These are phyloP conservation scores for Bathelium albidoporum DNA, from an alignment of 495 filamentous ascomycete genomes.

Conservation along the genomic window DNA sequence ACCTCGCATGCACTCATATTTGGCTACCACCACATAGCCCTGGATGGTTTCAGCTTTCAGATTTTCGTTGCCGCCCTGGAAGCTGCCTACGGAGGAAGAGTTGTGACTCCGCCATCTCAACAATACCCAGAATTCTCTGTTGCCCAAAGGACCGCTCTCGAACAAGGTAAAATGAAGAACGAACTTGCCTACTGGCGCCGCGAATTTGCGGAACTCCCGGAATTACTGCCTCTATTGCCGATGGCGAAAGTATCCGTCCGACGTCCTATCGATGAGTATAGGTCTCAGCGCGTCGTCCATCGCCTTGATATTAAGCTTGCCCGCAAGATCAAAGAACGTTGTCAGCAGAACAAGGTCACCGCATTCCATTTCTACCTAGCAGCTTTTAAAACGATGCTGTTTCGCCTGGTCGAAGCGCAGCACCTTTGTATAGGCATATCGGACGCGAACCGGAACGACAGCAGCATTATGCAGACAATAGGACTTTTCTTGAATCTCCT, in stretches of 20 bases:
- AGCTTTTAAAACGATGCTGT: constrained; percentile 28
- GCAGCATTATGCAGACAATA: neutral
- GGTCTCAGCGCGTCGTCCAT: neutral
- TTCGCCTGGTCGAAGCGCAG: constrained; percentile 11
- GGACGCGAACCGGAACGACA: constrained; percentile 11
- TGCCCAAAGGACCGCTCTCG: constrained; percentile 6
- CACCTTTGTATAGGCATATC: constrained; percentile 10
- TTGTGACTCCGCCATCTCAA: neutral
- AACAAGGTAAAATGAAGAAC: constrained; percentile 12
- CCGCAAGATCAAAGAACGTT: neutral
- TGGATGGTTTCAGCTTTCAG: constrained; percentile 13
- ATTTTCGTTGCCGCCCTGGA: constrained; percentile 13
- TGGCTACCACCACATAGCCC: constrained; percentile 15
- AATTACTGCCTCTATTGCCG: constrained; percentile 25
- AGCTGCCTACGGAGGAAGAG: neutral
- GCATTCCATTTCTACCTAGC: constrained; percentile 40
- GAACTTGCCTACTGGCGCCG: constrained; percentile 26
- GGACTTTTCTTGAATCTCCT: constrained; percentile 13
- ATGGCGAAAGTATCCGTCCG: neutral
- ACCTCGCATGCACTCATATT: constrained; percentile 9
- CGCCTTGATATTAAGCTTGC: neutral
- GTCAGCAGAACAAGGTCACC: constrained; percentile 13
- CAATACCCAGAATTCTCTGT: constrained; percentile 3
- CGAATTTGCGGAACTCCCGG: constrained; percentile 16
- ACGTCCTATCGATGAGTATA: neutral